Base-by-base conservation (phyloP, 2,329 filamentous ascomycete species). In the Zasmidium citrigriseum region DNA sequence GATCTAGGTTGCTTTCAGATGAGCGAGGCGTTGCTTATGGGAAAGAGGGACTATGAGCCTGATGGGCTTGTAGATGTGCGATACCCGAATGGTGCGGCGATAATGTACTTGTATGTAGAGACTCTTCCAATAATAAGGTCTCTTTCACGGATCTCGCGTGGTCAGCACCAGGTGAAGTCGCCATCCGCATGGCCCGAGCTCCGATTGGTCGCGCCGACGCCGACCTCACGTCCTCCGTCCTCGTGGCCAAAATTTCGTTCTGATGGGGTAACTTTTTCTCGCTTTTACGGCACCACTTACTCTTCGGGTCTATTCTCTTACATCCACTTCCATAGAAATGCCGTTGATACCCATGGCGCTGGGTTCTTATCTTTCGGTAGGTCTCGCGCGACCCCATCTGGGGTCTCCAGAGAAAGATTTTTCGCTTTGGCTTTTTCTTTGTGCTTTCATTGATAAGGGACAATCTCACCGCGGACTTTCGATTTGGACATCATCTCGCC, bases 251-350 rank as follows among this genome's bases (percentile, higher is more conserved):
- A 23, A 16, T 45, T 53, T 20, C 22, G 57, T 60, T 60, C 57
- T 47, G 58, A 60, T 55, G 55, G 59, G 59, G 59, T 61, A 61
- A 61, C 44, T 49, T 56, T 46, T 54, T 54, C 52, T 23, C 21
- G 21, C 44, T 51, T 29, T 38, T n/a, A 52, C 52, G 58, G 54
- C 54, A 54, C 44, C 54, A 57, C 57, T 46, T 62, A 59, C 60
- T 55, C 57, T 57, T 62, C 54, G 60, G 57, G 50, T 46, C 55
- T 48, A 61, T 55, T 53, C 14, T 7, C 27, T 34, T 34, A 7
- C 27, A 7, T 7, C 27, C 27, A 7, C 27, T 34, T 7, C 27
- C 27, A 34, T 7, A 34, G 34, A 41, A 41, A 41, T 24, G 44
- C 24, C 44, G 34, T 20, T 20, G 48, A 16, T 38, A 38, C 48